Evolutionary conservation across 208 protist species (phyloP), one percentile per base, ranked within the genome.

Genomic region (Trypanosoma melophagium): DNA sequence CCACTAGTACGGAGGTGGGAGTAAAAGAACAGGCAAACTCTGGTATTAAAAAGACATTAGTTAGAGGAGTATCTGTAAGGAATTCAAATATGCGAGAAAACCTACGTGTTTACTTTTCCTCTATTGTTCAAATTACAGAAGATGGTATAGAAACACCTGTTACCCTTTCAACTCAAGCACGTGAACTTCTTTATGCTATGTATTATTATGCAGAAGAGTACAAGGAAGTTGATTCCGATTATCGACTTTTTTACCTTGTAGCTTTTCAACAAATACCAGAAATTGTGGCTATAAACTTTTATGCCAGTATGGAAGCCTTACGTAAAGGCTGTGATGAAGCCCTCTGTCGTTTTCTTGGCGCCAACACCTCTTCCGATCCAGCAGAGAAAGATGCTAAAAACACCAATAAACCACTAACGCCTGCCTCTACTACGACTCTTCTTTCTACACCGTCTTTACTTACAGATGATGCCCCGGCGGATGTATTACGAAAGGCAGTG

Each of bases 171-270:
- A 22, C 63, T n/a, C 69, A 76, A 35, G 76, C 73, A 44, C 79
- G 83, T 19, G 90, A 96, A 66, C 40, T 94, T 25, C 82, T 96
- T 12, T 80, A 61, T 16, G 83, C 84, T 12, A 61, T 96, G 13
- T 94, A 93, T 68, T 89, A 88, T 73, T 91, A 86, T 73, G 79
- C 84, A 12, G 73, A 93, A 65, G 87, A 96, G 67, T 93, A 87
- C 78, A 92, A 91, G 49, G 84, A 89, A 31, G 42, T 53, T 3
- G 90, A 96, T 62, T 69, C 83, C 0, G 90, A 96, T 72, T 90
- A 93, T 69, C 80, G 83, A 10, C 80, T 96, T 19, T 96, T 96
- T 53, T 92, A 90, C 74, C 74, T 96, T 17, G 77, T 92, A 13
- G 81, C 90, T 3, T 87, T 94, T 63, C 90, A 96, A 60, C 79